Conservation (phyloP, 2,329 filamentous ascomycete genomes). For the Colletotrichum sp. region DNA sequence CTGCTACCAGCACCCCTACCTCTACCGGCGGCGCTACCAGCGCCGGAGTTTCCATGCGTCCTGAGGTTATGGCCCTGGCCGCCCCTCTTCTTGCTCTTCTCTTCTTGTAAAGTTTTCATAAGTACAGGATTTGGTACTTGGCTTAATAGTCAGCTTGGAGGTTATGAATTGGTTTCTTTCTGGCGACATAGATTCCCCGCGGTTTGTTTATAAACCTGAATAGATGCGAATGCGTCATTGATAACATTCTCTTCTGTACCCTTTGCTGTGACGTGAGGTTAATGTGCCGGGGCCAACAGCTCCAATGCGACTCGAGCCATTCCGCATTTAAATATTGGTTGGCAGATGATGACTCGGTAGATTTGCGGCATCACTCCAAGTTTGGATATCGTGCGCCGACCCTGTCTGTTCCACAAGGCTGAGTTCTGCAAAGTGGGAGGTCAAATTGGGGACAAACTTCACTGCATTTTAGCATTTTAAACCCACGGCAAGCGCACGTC, state of each 20-base stretch:
- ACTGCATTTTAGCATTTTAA: background rate
- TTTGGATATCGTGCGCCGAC: too few relatives aligned
- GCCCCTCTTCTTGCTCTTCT: conserved; percentile 18
- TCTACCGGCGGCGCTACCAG: conserved; percentile 31
- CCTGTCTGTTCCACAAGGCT: background rate
- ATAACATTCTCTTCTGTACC: background rate
- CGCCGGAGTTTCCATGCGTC: conserved; percentile 16
- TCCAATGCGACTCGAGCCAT: background rate
- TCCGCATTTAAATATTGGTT: background rate
- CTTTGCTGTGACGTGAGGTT: background rate
- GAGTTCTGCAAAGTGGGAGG: background rate
- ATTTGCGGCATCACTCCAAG: background rate
- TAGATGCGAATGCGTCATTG: background rate
- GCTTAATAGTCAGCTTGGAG: conserved; percentile 6
- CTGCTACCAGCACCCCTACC: conserved; percentile 21
- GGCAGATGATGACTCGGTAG: background rate
- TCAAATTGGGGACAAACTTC: background rate
- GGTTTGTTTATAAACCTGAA: conserved; percentile 11
- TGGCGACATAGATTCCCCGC: conserved; percentile 16
- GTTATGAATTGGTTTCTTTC: conserved; percentile 17
- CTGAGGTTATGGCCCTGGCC: conserved; percentile 4
- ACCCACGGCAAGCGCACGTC: background rate
- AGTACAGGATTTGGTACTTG: background rate
- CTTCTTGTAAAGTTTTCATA: conserved; percentile 15
- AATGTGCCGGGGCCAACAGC: background rate